These are phyloP conservation scores for Komagataella populi DNA, from an alignment of 805 yeast genomes.

Conservation along the genomic window DNA sequence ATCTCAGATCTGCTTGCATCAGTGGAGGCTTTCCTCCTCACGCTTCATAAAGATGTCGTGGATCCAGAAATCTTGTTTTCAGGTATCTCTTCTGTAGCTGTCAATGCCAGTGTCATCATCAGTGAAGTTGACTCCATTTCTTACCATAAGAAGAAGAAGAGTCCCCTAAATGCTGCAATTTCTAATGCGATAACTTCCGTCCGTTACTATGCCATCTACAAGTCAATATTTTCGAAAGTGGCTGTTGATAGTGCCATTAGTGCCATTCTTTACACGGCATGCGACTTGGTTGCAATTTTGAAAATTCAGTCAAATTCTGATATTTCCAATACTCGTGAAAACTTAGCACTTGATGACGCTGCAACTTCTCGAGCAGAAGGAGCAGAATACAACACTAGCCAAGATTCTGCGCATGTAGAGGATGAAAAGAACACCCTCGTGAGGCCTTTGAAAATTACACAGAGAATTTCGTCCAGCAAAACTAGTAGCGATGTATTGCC, in stretches of 20 bases:
- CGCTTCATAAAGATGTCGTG: slow-evolving; percentile 9
- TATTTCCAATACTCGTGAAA: slow-evolving; percentile 3
- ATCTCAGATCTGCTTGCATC: slow-evolving; percentile 32
- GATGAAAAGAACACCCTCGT: slow-evolving; percentile 28
- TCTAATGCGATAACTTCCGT: slow-evolving; percentile 68
- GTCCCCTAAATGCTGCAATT: slow-evolving; percentile 45
- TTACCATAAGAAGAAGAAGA: slow-evolving; percentile 23
- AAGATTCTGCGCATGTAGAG: background rate
- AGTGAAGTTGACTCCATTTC: slow-evolving; percentile 11
- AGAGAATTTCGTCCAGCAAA: slow-evolving; percentile 18
- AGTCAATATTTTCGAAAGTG: slow-evolving; percentile 51
- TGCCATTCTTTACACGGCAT: slow-evolving; percentile 55
- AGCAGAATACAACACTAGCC: background rate
- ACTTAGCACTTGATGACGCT: background rate
- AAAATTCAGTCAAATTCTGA: slow-evolving; percentile 21
- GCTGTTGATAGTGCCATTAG: slow-evolving; percentile 65
- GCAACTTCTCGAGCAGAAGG: background rate
- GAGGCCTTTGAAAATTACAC: slow-evolving; percentile 58
- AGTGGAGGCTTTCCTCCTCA: slow-evolving; percentile 28
- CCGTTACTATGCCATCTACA: slow-evolving; percentile 56
- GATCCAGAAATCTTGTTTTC: slow-evolving; percentile 33
- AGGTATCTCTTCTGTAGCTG: slow-evolving; percentile 33
- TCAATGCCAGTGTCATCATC: slow-evolving; percentile 16
- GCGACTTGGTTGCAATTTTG: slow-evolving; percentile 43
- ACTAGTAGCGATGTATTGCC: background rate